phyloP scores from a whole-genome alignment of 2,329 filamentous ascomycete species.

The Fusarium nematophilum region DNA sequence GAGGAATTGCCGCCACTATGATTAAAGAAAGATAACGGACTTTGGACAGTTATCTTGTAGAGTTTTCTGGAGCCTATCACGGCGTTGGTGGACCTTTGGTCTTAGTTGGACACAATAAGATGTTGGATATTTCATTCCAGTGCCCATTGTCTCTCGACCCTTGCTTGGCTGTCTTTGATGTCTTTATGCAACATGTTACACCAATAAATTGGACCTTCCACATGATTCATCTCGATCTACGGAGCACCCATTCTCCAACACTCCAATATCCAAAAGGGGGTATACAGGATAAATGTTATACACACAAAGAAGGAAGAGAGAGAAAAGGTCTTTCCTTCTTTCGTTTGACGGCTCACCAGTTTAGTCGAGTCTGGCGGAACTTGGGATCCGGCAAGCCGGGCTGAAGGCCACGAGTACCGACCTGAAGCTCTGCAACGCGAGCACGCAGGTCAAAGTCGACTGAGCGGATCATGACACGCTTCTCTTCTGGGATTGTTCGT shows the following conservation, averaged over 20 bases:
- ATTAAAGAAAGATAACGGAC: slow-evolving; percentile 21
- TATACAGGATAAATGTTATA: not conserved
- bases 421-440: slow-evolving; percentile 61
- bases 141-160: not conserved
- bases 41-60: not conserved
- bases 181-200: not conserved
- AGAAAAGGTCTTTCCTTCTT: not conserved
- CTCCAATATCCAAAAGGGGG: not conserved
- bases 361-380: slow-evolving; percentile 58
- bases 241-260: not conserved
- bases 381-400: slow-evolving; percentile 60
- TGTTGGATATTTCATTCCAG: slow-evolving; percentile 5
- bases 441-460: slow-evolving; percentile 68
- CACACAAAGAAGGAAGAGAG: not conserved
- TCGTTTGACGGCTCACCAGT: slow-evolving; percentile 54
- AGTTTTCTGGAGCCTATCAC: not conserved
- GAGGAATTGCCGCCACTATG: slow-evolving; percentile 88
- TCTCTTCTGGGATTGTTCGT: slow-evolving; percentile 60
- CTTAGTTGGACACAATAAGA: not conserved
- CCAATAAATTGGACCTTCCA: not conserved
- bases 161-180: not conserved
- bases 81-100: not conserved
- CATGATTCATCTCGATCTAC: not conserved
- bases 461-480: slow-evolving; percentile 65
- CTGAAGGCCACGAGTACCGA: slow-evolving; percentile 65